These are phyloP conservation scores for Xenoacremonium recifei DNA, from an alignment of 2,329 filamentous ascomycete species.

Conservation along the genomic window DNA sequence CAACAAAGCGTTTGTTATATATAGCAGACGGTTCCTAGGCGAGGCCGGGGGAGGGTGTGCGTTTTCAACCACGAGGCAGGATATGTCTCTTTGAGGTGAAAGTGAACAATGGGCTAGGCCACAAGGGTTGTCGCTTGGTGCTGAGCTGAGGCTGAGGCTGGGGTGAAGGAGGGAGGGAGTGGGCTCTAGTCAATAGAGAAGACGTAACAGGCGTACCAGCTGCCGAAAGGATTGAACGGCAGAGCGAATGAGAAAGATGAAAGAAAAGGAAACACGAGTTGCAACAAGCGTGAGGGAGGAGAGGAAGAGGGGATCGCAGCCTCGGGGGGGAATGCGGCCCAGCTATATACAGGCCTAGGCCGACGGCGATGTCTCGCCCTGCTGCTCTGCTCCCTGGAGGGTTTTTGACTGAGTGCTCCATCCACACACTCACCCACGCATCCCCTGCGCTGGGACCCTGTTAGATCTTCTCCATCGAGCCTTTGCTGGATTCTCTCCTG, in stretches of 20 bases:
- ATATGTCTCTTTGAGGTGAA: neutral
- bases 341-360: constrained; percentile 15
- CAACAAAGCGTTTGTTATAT: constrained; percentile 1
- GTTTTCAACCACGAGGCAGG: neutral
- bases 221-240: constrained; percentile 34
- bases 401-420: too few species aligned
- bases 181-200: constrained; percentile 15
- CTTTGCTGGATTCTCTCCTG: too few species aligned
- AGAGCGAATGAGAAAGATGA: constrained; percentile 11
- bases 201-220: constrained; percentile 23
- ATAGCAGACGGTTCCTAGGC: too few species aligned
- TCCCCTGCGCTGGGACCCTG: too few species aligned
- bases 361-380: neutral
- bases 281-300: constrained; percentile 23
- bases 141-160: neutral
- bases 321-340: constrained; percentile 24
- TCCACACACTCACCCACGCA: too few species aligned
- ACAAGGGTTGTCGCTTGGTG: too few species aligned
- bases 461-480: too few species aligned
- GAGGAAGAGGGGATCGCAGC: constrained; percentile 10
- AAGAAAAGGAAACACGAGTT: constrained; percentile 7
- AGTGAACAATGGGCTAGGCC: neutral
- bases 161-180: too few species aligned
- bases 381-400: too few species aligned
- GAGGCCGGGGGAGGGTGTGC: neutral